Evolutionary conservation across 768 basidiomycete species (phyloP).

Genomic region (Mrakia blollopis): DNA sequence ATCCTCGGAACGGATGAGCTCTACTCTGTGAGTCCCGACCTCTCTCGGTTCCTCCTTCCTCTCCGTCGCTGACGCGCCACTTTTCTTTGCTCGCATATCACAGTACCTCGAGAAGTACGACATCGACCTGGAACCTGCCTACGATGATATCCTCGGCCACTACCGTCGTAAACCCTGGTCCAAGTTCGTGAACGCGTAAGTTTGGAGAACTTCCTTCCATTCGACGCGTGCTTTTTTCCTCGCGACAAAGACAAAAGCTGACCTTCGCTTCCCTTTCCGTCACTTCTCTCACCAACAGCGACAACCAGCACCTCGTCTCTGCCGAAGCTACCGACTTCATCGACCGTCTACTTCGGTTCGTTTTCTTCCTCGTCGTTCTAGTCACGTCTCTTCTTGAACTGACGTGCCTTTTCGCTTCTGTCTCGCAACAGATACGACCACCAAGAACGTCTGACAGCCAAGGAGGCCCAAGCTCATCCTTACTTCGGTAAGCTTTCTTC

Average conservation of each 20-base stretch:
- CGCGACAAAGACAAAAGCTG: not conserved
- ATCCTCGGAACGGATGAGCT: conserved; percentile 94
- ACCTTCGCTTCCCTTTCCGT: not conserved
- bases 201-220: not conserved
- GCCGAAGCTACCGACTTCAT: conserved; percentile 95
- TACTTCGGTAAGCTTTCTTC: conserved; percentile 58
- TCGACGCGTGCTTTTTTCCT: not conserved
- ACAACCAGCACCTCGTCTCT: conserved; percentile 88
- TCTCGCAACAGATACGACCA: conserved; percentile 78
- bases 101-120: conserved; percentile 54
- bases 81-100: not conserved
- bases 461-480: conserved; percentile 84
- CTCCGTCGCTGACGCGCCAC: not conserved
- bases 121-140: conserved; percentile 91
- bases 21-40: conserved; percentile 52
- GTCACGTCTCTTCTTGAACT: not conserved
- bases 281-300: conserved; percentile 22
- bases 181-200: conserved; percentile 67
- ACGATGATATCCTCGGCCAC: conserved; percentile 52
- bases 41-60: not conserved
- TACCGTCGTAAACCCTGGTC: conserved; percentile 94
- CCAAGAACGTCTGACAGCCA: conserved; percentile 90
- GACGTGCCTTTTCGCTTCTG: too few relatives aligned
- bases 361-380: not conserved
- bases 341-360: conserved; percentile 61